Evolutionary conservation across 192 early-diverging fungal species (phyloP), one percentile per base, ranked within the genome.

Genomic region (Podila horticola): DNA sequence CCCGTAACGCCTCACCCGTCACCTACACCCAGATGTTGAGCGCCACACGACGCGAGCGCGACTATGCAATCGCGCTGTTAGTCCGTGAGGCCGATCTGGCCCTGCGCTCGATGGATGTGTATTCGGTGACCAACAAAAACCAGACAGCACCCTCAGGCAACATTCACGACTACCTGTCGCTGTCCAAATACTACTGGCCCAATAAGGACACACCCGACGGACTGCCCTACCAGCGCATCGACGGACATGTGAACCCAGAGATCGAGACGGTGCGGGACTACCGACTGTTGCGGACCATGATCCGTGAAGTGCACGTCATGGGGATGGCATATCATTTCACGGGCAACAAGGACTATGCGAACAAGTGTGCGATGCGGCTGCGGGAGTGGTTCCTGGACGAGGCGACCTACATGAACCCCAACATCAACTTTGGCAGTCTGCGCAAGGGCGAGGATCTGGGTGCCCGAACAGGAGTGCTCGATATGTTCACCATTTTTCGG

Each of bases 171-270:
- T 91, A 85, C 66, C 75, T 86, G 62, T 89, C 89, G 9, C 77
- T 90, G 41, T 87, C 88, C 30, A 75, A 86, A 50, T 88, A 90
- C 66, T 91, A 68, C 58, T 90, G 88, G 89, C 90, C 89, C 6
- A 75, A 88, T 58, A 52, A 64, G 66, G 62, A 48, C 19, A 74
- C 58, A 49, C 59, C 76, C 19, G 49, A 67, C 50, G 86, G 86
- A 20, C 63, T 88, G 10, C 90, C 89, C 1, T 91, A 90, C 62
- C 72, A 71, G 20, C 69, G 85, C 34, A 66, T 75, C n/a, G 88
- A 87, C 67, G 89, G 88, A 24, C 74, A 87, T 58, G 67, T 83
- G 50, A 91, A 91, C 64, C 90, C 90, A 2, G 90, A 91, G 73
- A 83, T 88, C 48, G 66, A 71, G 51, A 63, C 76, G 17, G 64